These are phyloP conservation scores for Leccinum subgranulosum DNA, from an alignment of 768 basidiomycete genomes.

Conservation along the genomic window DNA sequence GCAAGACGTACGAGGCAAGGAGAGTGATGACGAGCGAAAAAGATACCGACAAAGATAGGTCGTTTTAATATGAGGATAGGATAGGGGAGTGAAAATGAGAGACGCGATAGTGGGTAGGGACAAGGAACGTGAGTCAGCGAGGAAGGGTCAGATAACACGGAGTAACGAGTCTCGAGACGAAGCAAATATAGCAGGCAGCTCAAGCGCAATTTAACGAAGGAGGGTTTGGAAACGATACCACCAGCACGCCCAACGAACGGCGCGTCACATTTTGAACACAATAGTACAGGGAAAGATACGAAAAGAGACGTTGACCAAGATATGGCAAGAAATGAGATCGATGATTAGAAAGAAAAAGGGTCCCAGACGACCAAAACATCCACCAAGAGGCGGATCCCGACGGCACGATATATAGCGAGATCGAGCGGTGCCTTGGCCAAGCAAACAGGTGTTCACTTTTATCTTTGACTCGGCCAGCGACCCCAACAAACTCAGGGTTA, in stretches of 20 bases:
- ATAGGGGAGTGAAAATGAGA: background rate
- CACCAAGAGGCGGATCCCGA: slow-evolving; percentile 2
- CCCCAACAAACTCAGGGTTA: slow-evolving; percentile 12
- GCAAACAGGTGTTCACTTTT: background rate
- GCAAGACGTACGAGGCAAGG: background rate
- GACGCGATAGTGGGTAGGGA: background rate
- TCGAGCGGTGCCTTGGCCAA: background rate
- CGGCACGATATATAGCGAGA: slow-evolving; percentile 5
- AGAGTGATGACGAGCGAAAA: background rate
- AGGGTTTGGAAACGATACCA: slow-evolving; percentile 6
- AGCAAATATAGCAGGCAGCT: slow-evolving; percentile 6
- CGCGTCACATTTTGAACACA: slow-evolving; percentile 7
- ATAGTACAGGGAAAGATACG: slow-evolving; percentile 13
- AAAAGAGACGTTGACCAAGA: slow-evolving; percentile 7
- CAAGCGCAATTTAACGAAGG: background rate
- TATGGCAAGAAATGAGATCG: slow-evolving; percentile 14
- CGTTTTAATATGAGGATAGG: background rate
- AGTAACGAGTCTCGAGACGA: slow-evolving; percentile 11
- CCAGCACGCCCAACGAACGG: slow-evolving; percentile 1
- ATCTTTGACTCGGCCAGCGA: background rate
- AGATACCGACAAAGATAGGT: background rate
- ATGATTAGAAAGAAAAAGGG: slow-evolving; percentile 2
- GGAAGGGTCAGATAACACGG: slow-evolving; percentile 9
- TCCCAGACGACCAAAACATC: slow-evolving; percentile 3
- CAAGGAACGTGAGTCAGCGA: slow-evolving; percentile 9